phyloP scores from a whole-genome alignment of 2,329 filamentous ascomycete genomes.

The Blastomyces percursus region DNA sequence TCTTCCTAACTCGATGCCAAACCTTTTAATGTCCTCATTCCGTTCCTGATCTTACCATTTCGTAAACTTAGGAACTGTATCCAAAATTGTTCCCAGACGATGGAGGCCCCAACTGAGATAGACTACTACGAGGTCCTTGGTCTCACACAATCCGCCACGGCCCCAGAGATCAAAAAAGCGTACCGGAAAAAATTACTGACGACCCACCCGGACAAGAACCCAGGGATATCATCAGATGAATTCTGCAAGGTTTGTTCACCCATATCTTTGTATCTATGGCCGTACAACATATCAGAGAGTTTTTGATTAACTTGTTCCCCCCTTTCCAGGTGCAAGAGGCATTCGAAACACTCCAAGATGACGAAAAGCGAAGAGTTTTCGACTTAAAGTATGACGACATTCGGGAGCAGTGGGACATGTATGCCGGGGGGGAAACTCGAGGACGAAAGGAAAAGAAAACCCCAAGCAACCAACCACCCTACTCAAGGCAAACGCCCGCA shows the following conservation, averaged over 20 bases:
- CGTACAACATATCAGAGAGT: background rate
- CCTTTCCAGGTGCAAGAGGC: slow-evolving; percentile 3
- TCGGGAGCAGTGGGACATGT: background rate
- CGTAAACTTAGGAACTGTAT: background rate
- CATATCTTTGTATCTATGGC: background rate
- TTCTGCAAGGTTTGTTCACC: slow-evolving; percentile 1
- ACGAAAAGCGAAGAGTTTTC: background rate
- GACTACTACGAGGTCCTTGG: slow-evolving; percentile 13
- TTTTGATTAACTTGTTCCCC: background rate
- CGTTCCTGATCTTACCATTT: slow-evolving; percentile 1
- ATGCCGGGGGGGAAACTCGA: background rate
- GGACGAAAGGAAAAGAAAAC: background rate
- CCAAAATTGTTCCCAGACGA: slow-evolving; percentile 1
- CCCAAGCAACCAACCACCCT: background rate
- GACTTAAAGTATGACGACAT: background rate
- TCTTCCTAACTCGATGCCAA: background rate
- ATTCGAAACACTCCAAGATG: background rate
- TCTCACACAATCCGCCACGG: slow-evolving; percentile 9
- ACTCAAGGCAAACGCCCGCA: background rate
- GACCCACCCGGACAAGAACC: slow-evolving; percentile 14
- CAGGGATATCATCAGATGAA: background rate
- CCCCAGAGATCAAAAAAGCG: slow-evolving; percentile 9
- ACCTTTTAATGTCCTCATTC: slow-evolving; percentile 2
- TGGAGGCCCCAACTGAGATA: slow-evolving; percentile 1
- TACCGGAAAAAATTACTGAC: slow-evolving; percentile 10